Conservation (phyloP, 805 yeast genomes). For the Candida namnaoensis region DNA sequence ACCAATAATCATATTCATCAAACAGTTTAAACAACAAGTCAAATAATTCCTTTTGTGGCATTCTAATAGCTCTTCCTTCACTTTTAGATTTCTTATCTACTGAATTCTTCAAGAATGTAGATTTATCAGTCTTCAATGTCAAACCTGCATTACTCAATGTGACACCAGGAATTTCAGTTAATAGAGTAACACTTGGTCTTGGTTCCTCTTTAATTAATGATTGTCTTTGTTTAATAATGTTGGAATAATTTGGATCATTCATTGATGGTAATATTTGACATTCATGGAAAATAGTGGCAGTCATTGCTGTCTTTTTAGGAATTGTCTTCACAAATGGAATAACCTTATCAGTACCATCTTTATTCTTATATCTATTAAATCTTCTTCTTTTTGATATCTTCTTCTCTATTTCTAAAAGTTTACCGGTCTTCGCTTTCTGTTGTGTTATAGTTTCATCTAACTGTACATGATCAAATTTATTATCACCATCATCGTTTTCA, state of each 20-base stretch:
- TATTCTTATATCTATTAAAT: constrained; percentile 28
- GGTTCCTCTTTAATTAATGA: constrained; percentile 37
- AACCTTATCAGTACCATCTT: constrained; percentile 31
- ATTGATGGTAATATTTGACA: constrained; percentile 81
- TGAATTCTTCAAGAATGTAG: constrained; percentile 52
- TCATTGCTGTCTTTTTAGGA: constrained; percentile 77
- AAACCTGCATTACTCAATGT: constrained; percentile 83
- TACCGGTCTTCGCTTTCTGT: constrained; percentile 23
- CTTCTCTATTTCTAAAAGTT: constrained; percentile 23
- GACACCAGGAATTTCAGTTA: constrained; percentile 80
- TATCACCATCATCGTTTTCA: constrained; percentile 6
- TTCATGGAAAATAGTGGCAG: constrained; percentile 88
- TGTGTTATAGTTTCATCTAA: constrained; percentile 2
- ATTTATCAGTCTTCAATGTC: constrained; percentile 63
- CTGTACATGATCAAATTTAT: not conserved
- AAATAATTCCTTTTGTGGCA: constrained; percentile 87
- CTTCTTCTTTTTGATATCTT: constrained; percentile 15
- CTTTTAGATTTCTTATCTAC: constrained; percentile 32
- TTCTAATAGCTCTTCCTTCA: constrained; percentile 87
- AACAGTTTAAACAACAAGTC: constrained; percentile 83
- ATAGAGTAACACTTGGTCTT: constrained; percentile 55
- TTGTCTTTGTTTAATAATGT: constrained; percentile 52
- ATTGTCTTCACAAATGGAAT: constrained; percentile 84
- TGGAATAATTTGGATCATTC: constrained; percentile 58
- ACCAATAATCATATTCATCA: constrained; percentile 96